These are phyloP conservation scores for Wickerhamiella bombiphila DNA, from an alignment of 805 yeast species.

Conservation along the genomic window DNA sequence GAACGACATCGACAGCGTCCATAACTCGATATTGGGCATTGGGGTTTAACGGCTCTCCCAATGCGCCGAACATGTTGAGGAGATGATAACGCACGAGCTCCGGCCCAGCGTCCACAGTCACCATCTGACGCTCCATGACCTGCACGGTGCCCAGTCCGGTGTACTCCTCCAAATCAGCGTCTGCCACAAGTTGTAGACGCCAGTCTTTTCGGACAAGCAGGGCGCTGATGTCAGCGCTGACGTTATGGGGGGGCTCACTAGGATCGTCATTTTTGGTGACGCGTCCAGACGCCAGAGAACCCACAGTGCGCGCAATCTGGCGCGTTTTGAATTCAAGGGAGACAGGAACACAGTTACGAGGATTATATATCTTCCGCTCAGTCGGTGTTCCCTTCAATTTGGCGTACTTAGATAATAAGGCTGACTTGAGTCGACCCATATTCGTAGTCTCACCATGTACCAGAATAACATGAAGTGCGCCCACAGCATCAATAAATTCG, in stretches of 20 bases:
- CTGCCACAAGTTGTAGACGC: constrained; percentile 65
- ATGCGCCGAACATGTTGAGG: constrained; percentile 85
- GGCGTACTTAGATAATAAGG: constrained; percentile 73
- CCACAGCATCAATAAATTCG: constrained; percentile 75
- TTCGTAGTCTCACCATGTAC: constrained; percentile 97
- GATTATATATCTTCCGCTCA: constrained; percentile 84
- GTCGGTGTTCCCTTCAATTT: constrained; percentile 69
- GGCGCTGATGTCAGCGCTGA: constrained; percentile 63
- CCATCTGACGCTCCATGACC: constrained; percentile 65
- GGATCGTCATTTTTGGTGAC: constrained; percentile 18
- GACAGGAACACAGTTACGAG: constrained; percentile 75
- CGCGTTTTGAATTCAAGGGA: constrained; percentile 65
- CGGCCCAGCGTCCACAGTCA: constrained; percentile 66
- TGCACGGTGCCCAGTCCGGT: constrained; percentile 76
- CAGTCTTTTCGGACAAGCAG: constrained; percentile 84
- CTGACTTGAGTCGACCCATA: constrained; percentile 96
- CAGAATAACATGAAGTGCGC: constrained; percentile 70
- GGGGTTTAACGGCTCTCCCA: constrained; percentile 23
- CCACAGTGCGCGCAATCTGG: constrained; percentile 67
- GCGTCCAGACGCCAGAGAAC: constrained; percentile 38
- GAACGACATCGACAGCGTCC: constrained; percentile 43
- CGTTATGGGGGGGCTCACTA: no score
- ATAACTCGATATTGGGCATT: constrained; percentile 33
- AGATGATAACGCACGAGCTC: constrained; percentile 79
- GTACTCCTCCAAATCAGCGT: constrained; percentile 78